These are phyloP conservation scores for Arabidopsis arenosa DNA, from an alignment of 345 rosid genomes.

Conservation along the genomic window DNA sequence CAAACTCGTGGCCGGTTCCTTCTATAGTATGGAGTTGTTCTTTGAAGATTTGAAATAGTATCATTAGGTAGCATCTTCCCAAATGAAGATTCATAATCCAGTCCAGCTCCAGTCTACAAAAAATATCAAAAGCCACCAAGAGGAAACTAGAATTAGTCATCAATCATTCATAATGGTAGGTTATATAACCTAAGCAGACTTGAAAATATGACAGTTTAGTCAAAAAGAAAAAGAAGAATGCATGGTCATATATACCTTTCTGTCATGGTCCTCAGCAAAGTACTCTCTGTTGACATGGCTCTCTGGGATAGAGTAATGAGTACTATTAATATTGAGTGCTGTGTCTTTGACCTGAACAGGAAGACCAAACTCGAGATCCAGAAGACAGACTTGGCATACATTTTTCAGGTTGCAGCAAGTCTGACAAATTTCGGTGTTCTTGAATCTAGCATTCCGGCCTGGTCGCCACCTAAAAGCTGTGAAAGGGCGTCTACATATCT, in stretches of 20 bases:
- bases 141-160: background rate
- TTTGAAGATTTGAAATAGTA: constrained; percentile 90
- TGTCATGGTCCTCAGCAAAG: constrained; percentile 95
- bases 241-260: constrained; percentile 55
- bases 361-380: constrained; percentile 96
- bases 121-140: background rate
- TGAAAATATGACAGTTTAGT: background rate
- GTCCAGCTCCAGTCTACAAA: constrained; percentile 87
- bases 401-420: constrained; percentile 94
- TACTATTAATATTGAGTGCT: constrained; percentile 65
- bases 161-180: background rate
- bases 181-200: background rate
- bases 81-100: constrained; percentile 94
- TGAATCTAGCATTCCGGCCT: constrained; percentile 86
- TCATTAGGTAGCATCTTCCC: constrained; percentile 87
- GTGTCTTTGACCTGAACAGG: constrained; percentile 96
- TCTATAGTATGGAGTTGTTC: constrained; percentile 90
- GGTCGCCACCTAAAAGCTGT: constrained; percentile 97
- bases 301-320: constrained; percentile 85
- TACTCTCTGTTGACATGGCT: constrained; percentile 92
- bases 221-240: background rate
- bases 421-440: constrained; percentile 91
- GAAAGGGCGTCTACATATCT: constrained; percentile 93
- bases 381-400: constrained; percentile 95
- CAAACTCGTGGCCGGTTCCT: constrained; percentile 93